Conservation (phyloP, 1,284 basidiomycete species). For the Cutaneotrichosporon spelunceum region DNA sequence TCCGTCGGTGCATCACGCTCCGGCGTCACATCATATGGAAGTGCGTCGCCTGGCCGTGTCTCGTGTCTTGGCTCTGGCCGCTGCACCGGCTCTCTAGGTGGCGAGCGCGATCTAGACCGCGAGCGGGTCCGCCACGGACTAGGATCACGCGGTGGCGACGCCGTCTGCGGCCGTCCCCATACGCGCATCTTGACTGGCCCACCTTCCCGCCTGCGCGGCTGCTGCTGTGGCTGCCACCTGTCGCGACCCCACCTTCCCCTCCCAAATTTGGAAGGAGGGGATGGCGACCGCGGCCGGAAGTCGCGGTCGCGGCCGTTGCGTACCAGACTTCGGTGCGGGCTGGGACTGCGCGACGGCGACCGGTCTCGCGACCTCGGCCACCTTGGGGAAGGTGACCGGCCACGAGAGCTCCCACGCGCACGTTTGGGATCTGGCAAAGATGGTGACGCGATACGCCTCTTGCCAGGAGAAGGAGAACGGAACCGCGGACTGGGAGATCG, state of each 20-base stretch:
- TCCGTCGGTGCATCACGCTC: neutral
- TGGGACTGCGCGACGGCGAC: neutral
- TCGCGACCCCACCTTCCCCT: neutral
- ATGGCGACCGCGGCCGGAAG: neutral
- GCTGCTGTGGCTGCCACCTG: constrained; percentile 2
- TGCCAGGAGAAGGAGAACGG: constrained; percentile 3
- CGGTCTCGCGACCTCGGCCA: neutral
- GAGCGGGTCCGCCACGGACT: neutral
- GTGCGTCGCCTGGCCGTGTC: neutral
- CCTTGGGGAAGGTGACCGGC: constrained; percentile 6
- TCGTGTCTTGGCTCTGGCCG: neutral
- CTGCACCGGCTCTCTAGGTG: neutral
- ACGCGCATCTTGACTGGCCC: constrained; percentile 22
- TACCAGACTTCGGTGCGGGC: neutral
- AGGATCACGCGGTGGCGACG: neutral
- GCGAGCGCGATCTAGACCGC: neutral
- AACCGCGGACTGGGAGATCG: neutral
- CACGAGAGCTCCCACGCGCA: constrained; percentile 11
- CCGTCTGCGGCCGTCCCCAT: constrained; percentile 16
- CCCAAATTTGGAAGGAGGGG: neutral
- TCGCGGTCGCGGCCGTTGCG: constrained; percentile 10
- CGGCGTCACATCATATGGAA: neutral
- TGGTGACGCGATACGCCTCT: constrained; percentile 16
- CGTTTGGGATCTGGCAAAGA: constrained; percentile 15
- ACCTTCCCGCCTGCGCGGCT: neutral